Evolutionary conservation across 306 rosid genomes (phyloP), one percentile per base, ranked within the genome.

Genomic region (Quillaja saponaria): DNA sequence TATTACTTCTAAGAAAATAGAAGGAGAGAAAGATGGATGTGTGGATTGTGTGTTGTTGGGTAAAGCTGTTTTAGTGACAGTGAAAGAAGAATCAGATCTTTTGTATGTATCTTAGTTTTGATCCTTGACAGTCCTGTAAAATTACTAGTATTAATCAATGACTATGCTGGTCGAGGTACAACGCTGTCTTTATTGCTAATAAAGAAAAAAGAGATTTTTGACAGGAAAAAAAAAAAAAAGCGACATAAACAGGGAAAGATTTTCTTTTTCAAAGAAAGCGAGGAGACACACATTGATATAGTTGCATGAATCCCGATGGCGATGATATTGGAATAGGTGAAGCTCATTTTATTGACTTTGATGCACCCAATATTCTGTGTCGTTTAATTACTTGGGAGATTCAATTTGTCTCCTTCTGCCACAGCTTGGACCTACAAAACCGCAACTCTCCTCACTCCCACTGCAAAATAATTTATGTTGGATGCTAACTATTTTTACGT

Each of bases 371-470:
- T 17, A 61, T 63, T 41, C 35, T 55, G 15, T 66, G 49, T 38
- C 3, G 7, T 52, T 25, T 57, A 33, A 55, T 62, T 21, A 6
- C 28, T 34, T 52, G 12, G 34, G 55, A 77, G 64, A 56, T 72
- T 62, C 66, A 73, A 54, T 75, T 64, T 72, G 87, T 84, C 90
- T 57, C 49, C 63, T 72, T 52, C 56, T 77, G 84, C 52, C 60
- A 54, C 40, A 9, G 55, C 56, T 54, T 41, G 54, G 70, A 56
- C 73, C 72, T 48, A 54, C 55, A 69, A 68, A 72, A 41, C 71
- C 49, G 71, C 49, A 44, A 42, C 50, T 7, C 11, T 51, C 47
- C 68, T 8, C 13, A 33, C 10, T 53, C 47, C 66, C 38, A 62
- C 78, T 56, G 66, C 68, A 15, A n/a, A 58, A 19, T 35, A 58